Evolutionary conservation across 1,284 basidiomycete species (phyloP).

Genomic region (Sporisorium exsertum): DNA sequence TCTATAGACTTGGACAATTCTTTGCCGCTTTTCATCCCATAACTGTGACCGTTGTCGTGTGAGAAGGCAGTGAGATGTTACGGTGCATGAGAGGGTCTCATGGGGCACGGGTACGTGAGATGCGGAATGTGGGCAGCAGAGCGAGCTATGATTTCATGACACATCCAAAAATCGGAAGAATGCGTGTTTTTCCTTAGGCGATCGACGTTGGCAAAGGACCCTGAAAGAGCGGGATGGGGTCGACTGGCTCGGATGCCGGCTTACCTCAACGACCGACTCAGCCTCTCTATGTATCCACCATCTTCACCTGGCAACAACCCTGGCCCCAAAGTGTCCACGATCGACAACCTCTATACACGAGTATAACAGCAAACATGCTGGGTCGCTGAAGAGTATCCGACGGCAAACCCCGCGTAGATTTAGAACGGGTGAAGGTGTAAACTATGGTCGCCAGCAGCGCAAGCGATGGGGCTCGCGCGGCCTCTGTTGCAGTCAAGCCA

Average conservation of each 20-base stretch:
- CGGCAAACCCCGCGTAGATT: background rate
- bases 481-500: background rate
- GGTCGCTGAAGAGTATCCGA: background rate
- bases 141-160: background rate
- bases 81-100: background rate
- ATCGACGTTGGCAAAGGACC: conserved; percentile 30
- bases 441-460: background rate
- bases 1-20: conserved; percentile 10
- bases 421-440: background rate
- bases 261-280: conserved; percentile 19
- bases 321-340: too few relatives aligned
- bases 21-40: conserved; percentile 6
- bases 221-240: conserved; percentile 3
- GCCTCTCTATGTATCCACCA: conserved; percentile 9
- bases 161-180: background rate
- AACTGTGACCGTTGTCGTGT: background rate
- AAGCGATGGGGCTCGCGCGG: conserved; percentile 17
- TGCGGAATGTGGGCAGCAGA: background rate
- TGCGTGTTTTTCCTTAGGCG: conserved; percentile 9
- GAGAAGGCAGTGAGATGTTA: background rate
- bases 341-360: background rate
- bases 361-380: background rate
- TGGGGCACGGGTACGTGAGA: too few relatives aligned
- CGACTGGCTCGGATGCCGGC: conserved; percentile 15
- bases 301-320: background rate